Percentiles rank a stretch among this genome's conserved stretches.
phyloP scores from a whole-genome alignment of 345 rosid genomes.

The Eucalyptus pauciflora region DNA sequence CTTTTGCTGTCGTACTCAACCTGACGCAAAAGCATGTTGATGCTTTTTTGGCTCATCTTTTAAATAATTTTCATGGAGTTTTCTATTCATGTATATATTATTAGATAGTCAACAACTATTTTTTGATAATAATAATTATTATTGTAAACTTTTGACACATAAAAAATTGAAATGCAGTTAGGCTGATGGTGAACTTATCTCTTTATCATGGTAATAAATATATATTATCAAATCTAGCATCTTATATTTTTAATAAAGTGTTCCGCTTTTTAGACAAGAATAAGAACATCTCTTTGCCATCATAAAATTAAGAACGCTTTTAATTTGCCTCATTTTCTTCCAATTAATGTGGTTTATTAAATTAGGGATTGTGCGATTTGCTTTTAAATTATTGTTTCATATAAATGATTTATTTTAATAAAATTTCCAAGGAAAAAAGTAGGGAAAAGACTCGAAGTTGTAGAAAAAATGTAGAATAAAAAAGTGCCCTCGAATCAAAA shows the following conservation, averaged over 20 bases:
- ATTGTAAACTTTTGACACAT: neutral
- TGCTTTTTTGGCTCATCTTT: neutral
- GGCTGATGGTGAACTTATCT: neutral
- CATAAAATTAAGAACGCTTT: neutral
- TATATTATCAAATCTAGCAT: neutral
- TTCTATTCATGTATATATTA: neutral
- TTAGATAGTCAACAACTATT: neutral
- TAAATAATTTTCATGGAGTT: neutral
- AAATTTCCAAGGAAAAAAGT: neutral
- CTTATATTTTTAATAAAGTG: neutral
- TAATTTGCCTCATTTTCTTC: neutral
- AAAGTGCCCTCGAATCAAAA: neutral
- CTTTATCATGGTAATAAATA: neutral
- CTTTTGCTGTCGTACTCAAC: neutral
- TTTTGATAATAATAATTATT: neutral
- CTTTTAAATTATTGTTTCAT: neutral
- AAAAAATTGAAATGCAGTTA: neutral
- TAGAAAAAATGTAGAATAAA: neutral
- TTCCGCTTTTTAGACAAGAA: neutral
- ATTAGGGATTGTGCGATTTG: neutral
- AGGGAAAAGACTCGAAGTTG: neutral
- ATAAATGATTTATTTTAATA: neutral
- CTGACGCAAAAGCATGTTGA: neutral
- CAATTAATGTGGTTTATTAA: neutral
- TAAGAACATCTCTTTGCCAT: neutral